phyloP scores from a whole-genome alignment of 2,329 filamentous ascomycete genomes.

The Phaeosphaeriaceae sp. region DNA sequence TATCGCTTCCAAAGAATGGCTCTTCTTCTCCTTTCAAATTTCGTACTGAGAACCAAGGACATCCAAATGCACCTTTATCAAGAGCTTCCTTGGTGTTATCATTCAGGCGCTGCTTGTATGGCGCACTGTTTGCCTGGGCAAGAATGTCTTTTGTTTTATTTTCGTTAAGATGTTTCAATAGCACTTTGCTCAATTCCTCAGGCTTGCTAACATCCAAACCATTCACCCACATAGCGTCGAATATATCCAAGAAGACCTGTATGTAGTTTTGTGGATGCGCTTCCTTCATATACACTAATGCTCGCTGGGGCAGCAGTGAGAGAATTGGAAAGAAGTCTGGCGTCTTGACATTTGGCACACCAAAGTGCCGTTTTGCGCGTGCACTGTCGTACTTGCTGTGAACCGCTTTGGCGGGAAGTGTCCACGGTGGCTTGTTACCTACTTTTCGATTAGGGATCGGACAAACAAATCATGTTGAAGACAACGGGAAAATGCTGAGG shows the following conservation, averaged over 20 bases:
- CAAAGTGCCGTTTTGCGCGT: slow-evolving; percentile 61
- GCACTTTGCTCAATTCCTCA: slow-evolving; percentile 56
- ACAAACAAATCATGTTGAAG: background rate
- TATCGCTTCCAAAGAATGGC: slow-evolving; percentile 79
- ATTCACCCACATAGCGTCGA: slow-evolving; percentile 67
- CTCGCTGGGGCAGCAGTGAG: slow-evolving; percentile 66
- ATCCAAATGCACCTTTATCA: slow-evolving; percentile 73
- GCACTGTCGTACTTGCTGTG: slow-evolving; percentile 61
- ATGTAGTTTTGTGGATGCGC: slow-evolving; percentile 58
- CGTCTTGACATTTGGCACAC: slow-evolving; percentile 49
- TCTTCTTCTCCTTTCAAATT: slow-evolving; percentile 65
- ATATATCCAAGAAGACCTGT: slow-evolving; percentile 61
- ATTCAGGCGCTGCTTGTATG: slow-evolving; percentile 62
- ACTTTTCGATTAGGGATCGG: slow-evolving; percentile 1
- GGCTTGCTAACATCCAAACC: slow-evolving; percentile 66
- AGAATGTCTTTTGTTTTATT: slow-evolving; percentile 64
- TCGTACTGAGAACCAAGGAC: slow-evolving; percentile 75
- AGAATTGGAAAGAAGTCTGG: slow-evolving; percentile 62
- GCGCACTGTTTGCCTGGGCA: slow-evolving; percentile 56
- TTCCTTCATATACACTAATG: slow-evolving; percentile 70
- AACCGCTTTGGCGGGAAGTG: slow-evolving; percentile 68
- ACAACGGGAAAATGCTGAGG: background rate
- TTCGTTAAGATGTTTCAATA: slow-evolving; percentile 56
- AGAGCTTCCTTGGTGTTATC: slow-evolving; percentile 67
- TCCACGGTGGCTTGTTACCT: slow-evolving; percentile 80